These are phyloP conservation scores for Fusarium gaditjirri DNA, from an alignment of 2,329 filamentous ascomycete species.

Conservation along the genomic window DNA sequence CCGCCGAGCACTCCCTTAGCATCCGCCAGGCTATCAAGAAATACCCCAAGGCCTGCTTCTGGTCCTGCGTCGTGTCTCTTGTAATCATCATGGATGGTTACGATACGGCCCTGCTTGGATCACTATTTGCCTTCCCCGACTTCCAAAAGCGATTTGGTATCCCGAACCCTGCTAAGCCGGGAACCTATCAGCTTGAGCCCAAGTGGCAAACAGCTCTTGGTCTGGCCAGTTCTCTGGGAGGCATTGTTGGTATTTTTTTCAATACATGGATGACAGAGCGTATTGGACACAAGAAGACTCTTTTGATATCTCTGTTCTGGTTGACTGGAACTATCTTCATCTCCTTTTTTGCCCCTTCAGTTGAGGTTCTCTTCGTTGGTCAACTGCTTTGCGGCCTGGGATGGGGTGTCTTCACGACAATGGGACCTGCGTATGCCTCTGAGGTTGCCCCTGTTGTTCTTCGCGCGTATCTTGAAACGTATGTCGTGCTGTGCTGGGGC, in stretches of 20 bases:
- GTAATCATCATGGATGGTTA: slow-evolving; percentile 53
- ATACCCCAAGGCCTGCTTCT: slow-evolving; percentile 42
- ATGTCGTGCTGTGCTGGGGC: slow-evolving; percentile 56
- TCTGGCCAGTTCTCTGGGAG: slow-evolving; percentile 10
- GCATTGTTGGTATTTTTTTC: slow-evolving; percentile 30
- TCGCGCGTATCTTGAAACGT: slow-evolving; percentile 54
- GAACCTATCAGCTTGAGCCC: slow-evolving; percentile 7
- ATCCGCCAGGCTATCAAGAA: background rate
- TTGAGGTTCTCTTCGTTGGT: slow-evolving; percentile 55
- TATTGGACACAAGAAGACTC: slow-evolving; percentile 55
- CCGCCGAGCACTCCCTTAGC: background rate
- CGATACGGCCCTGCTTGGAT: slow-evolving; percentile 44
- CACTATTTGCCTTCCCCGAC: slow-evolving; percentile 45
- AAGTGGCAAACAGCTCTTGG: slow-evolving; percentile 14
- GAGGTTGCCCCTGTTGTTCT: slow-evolving; percentile 56
- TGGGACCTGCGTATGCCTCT: slow-evolving; percentile 55
- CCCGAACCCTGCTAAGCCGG: background rate
- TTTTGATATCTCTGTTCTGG: slow-evolving; percentile 58
- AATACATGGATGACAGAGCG: slow-evolving; percentile 30
- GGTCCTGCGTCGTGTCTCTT: slow-evolving; percentile 46
- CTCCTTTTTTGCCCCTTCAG: slow-evolving; percentile 47
- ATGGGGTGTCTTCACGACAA: slow-evolving; percentile 57
- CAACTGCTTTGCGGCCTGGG: slow-evolving; percentile 58
- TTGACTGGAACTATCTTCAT: slow-evolving; percentile 44
- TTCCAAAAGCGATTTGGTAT: background rate